Evolutionary conservation across 2,329 filamentous ascomycete species (phyloP).

Genomic region (Lanzia echinophila): DNA sequence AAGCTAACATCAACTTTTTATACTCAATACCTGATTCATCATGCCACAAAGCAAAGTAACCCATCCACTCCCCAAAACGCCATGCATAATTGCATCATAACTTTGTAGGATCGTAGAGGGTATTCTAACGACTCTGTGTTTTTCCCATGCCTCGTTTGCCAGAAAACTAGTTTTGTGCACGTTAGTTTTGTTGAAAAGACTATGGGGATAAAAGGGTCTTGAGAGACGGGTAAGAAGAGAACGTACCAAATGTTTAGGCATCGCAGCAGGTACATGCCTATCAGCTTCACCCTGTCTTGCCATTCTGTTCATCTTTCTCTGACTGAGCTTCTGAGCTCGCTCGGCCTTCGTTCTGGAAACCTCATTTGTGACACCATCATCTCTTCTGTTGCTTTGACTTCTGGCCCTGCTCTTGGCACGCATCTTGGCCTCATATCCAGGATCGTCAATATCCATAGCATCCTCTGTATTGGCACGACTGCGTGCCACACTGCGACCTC

Average conservation of each 20-base stretch:
- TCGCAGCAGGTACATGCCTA: constrained; percentile 72
- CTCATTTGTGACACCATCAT: constrained; percentile 69
- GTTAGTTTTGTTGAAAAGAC: constrained; percentile 29
- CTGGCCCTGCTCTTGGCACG: constrained; percentile 68
- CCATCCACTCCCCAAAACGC: constrained; percentile 6
- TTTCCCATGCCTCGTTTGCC: constrained; percentile 95
- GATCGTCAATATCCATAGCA: constrained; percentile 68
- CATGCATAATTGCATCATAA: constrained; percentile 1
- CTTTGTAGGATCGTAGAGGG: constrained; percentile 1
- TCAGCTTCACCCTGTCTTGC: constrained; percentile 95
- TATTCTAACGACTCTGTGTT: constrained; percentile 60
- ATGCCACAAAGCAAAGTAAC: background rate
- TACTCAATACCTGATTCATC: too few relatives aligned
- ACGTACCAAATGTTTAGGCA: constrained; percentile 88
- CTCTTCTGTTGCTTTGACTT: constrained; percentile 62
- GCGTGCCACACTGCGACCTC: constrained; percentile 64
- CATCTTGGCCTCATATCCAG: constrained; percentile 49
- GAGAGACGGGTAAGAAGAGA: constrained; percentile 4
- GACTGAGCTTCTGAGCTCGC: constrained; percentile 76
- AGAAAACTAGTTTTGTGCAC: constrained; percentile 51
- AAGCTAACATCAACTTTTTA: too few relatives aligned
- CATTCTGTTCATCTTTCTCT: constrained; percentile 99
- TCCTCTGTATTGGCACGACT: constrained; percentile 57
- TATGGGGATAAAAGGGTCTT: background rate
- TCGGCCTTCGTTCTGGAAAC: constrained; percentile 70